These are phyloP conservation scores for Madurella fahalii DNA, from an alignment of 2,329 filamentous ascomycete genomes.

Conservation along the genomic window DNA sequence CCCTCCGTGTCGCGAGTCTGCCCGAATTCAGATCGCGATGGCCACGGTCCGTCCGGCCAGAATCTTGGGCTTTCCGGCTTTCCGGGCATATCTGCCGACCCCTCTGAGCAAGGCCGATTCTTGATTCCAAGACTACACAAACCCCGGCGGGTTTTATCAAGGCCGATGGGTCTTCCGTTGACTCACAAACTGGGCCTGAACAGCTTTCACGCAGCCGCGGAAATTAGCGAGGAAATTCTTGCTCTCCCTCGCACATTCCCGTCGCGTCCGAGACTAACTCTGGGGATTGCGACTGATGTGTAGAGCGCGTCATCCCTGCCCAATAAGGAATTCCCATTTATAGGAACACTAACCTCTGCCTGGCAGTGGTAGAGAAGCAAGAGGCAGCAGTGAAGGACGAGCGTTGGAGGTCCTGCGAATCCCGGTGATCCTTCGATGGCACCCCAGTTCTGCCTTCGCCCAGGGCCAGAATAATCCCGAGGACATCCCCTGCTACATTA, in stretches of 20 bases:
- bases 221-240: no score
- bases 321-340: slow-evolving; percentile 12
- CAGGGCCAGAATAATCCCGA: no score
- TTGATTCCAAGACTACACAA: neutral
- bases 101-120: neutral
- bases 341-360: neutral
- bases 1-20: neutral
- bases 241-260: no score
- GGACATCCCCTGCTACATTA: no score
- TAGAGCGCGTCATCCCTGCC: slow-evolving; percentile 7
- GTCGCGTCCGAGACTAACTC: no score
- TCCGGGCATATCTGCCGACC: neutral
- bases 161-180: neutral
- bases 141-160: neutral
- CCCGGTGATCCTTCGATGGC: no score
- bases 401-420: no score
- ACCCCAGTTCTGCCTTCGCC: no score
- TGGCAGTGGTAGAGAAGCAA: neutral
- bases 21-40: neutral
- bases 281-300: no score
- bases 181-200: neutral
- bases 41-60: neutral
- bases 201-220: neutral
- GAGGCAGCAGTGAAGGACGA: neutral
- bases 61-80: neutral